These are phyloP conservation scores for Lagenidium sp. DNA, from an alignment of 352 stramenopile genomes.

Conservation along the genomic window DNA sequence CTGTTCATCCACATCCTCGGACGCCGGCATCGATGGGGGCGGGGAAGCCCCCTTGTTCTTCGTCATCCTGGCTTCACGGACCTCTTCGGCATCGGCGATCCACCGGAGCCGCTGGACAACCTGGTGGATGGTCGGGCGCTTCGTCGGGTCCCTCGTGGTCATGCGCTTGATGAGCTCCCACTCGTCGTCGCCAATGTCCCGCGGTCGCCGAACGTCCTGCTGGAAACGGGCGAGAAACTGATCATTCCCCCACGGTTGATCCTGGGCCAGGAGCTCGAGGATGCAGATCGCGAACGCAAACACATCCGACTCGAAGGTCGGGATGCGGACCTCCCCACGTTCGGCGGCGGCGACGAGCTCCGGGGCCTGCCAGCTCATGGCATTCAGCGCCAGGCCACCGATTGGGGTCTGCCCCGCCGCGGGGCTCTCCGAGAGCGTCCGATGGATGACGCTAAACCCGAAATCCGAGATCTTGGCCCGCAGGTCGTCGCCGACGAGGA, in stretches of 20 bases:
- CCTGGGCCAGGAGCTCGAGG: constrained; percentile 10
- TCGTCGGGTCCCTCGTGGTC: constrained; percentile 4
- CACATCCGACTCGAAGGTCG: constrained; percentile 23
- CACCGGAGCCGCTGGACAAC: constrained; percentile 8
- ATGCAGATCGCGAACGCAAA: constrained; percentile 50
- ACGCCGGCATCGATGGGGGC: too few relatives aligned
- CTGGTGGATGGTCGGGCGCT: constrained; percentile 9
- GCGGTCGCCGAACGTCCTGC: constrained; percentile 4
- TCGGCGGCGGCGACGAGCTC: constrained; percentile 4
- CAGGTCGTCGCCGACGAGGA: constrained; percentile 50
- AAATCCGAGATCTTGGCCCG: constrained; percentile 29
- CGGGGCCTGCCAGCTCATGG: constrained; percentile 3
- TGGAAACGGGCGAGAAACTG: constrained; percentile 1
- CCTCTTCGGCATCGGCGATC: constrained; percentile 5
- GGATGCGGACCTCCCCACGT: constrained; percentile 2
- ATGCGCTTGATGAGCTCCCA: constrained; percentile 17
- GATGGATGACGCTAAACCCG: constrained; percentile 13
- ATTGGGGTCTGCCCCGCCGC: too few relatives aligned
- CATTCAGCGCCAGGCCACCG: constrained; percentile 3
- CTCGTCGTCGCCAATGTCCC: constrained; percentile 2
- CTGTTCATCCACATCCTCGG: constrained; percentile 5
- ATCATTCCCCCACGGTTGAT: background rate
- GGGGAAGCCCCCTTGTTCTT: too few relatives aligned
- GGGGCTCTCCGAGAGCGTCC: background rate
- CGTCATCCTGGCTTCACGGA: too few relatives aligned